phyloP scores from a whole-genome alignment of 2,329 filamentous ascomycete species.

The Alternaria hordeiaustralica region DNA sequence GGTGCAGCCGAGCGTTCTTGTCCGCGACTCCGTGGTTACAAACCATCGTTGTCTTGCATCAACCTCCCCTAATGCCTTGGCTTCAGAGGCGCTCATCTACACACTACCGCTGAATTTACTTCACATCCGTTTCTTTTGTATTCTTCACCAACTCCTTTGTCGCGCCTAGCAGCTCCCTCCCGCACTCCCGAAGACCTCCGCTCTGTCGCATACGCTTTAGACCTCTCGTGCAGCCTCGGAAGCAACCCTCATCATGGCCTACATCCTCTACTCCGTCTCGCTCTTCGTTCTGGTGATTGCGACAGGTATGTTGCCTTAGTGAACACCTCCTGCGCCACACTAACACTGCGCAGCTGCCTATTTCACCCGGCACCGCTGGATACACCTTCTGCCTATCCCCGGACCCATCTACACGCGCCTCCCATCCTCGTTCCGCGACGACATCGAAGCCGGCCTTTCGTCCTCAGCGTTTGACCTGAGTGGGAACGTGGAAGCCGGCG shows the following conservation, averaged over 20 bases:
- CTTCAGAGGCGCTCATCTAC: slow-evolving; percentile 9
- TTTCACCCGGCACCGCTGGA: slow-evolving; percentile 80
- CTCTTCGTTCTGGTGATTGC: slow-evolving; percentile 74
- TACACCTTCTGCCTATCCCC: slow-evolving; percentile 68
- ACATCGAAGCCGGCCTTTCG: slow-evolving; percentile 86
- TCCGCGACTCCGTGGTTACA: slow-evolving; percentile 15
- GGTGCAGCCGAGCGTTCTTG: slow-evolving; percentile 20
- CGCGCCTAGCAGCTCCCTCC: slow-evolving; percentile 9
- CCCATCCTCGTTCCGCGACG: slow-evolving; percentile 76
- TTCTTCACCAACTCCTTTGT: slow-evolving; percentile 3
- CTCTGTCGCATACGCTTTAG: slow-evolving; percentile 10
- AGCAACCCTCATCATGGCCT: slow-evolving; percentile 66
- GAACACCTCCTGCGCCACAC: slow-evolving; percentile 9
- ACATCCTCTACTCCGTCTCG: slow-evolving; percentile 79
- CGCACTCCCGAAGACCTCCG: slow-evolving; percentile 27
- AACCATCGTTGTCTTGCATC: slow-evolving; percentile 7
- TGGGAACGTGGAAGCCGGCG: slow-evolving; percentile 79
- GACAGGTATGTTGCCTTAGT: slow-evolving; percentile 62
- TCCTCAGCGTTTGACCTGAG: slow-evolving; percentile 83
- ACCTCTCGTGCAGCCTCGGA: slow-evolving; percentile 2
- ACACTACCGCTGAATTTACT: slow-evolving; percentile 6
- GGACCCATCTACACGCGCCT: slow-evolving; percentile 77
- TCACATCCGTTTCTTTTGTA: slow-evolving; percentile 16
- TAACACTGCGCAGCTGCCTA: slow-evolving; percentile 66
- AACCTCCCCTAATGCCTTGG: slow-evolving; percentile 2